Evolutionary conservation across 768 basidiomycete genomes (phyloP).

Genomic region (Tylopilus subfusipes): DNA sequence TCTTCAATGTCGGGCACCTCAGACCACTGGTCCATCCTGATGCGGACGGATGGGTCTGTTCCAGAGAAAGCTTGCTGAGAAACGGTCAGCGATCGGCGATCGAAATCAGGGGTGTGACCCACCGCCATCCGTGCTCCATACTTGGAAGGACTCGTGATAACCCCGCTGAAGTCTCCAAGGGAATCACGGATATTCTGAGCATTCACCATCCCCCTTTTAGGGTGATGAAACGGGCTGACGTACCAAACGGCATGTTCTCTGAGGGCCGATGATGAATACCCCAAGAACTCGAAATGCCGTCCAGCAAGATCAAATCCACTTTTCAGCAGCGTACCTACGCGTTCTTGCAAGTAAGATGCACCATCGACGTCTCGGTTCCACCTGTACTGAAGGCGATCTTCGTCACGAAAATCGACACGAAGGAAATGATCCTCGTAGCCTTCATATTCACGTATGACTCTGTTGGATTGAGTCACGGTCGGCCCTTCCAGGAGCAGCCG

Average conservation of each 20-base stretch:
- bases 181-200: slow-evolving; percentile 56
- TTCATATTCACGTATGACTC: slow-evolving; percentile 67
- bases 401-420: slow-evolving; percentile 82
- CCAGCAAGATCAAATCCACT: slow-evolving; percentile 69
- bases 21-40: slow-evolving; percentile 58
- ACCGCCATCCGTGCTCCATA: slow-evolving; percentile 74
- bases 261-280: slow-evolving; percentile 76
- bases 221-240: slow-evolving; percentile 56
- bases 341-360: slow-evolving; percentile 48
- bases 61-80: slow-evolving; percentile 71
- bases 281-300: slow-evolving; percentile 72
- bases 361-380: slow-evolving; percentile 70
- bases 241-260: slow-evolving; percentile 85
- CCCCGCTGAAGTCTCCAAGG: slow-evolving; percentile 65
- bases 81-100: slow-evolving; percentile 6
- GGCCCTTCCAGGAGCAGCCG: slow-evolving; percentile 75
- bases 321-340: slow-evolving; percentile 58
- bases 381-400: slow-evolving; percentile 69
- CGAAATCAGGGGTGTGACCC: neutral
- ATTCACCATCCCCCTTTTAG: slow-evolving; percentile 42
- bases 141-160: slow-evolving; percentile 64
- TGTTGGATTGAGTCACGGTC: slow-evolving; percentile 71
- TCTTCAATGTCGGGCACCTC: slow-evolving; percentile 54
- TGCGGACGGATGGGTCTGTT: slow-evolving; percentile 67
- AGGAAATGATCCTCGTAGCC: slow-evolving; percentile 66